Conservation (phyloP, 805 yeast genomes). For the Pichia sporocuriosa region DNA sequence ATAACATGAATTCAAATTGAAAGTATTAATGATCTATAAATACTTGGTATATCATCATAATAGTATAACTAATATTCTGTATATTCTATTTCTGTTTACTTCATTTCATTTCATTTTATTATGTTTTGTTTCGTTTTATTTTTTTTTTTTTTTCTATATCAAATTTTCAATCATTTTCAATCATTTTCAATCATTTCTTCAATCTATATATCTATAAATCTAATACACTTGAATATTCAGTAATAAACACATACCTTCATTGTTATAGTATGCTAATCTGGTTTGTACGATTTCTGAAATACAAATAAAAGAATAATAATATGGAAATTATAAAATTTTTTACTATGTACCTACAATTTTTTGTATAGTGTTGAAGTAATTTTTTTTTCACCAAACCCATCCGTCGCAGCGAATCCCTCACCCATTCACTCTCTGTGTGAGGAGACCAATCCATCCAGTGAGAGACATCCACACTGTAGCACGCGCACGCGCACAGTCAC, state of each 20-base stretch:
- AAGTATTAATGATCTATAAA: too few species aligned
- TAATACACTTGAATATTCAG: too few species aligned
- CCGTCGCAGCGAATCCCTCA: neutral
- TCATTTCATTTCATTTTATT: too few species aligned
- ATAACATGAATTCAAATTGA: too few species aligned
- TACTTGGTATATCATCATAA: too few species aligned
- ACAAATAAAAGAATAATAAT: neutral
- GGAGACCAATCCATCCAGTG: neutral
- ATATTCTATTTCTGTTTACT: neutral
- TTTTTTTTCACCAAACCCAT: neutral
- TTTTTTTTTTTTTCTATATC: neutral
- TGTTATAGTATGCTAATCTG: constrained; percentile 21
- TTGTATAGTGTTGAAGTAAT: too few species aligned
- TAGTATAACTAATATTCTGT: too few species aligned
- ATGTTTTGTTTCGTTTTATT: neutral
- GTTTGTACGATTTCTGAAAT: constrained; percentile 7
- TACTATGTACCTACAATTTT: too few species aligned
- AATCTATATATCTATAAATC: neutral
- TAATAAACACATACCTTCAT: constrained; percentile 28
- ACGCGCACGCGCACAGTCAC: too few species aligned
- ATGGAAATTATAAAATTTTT: too few species aligned
- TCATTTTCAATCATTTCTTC: neutral
- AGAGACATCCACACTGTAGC: neutral
- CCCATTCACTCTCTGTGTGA: neutral
- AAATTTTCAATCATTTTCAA: neutral